Conservation (phyloP, 257 asterid genomes). For the Solanum gracilifrons region DNA sequence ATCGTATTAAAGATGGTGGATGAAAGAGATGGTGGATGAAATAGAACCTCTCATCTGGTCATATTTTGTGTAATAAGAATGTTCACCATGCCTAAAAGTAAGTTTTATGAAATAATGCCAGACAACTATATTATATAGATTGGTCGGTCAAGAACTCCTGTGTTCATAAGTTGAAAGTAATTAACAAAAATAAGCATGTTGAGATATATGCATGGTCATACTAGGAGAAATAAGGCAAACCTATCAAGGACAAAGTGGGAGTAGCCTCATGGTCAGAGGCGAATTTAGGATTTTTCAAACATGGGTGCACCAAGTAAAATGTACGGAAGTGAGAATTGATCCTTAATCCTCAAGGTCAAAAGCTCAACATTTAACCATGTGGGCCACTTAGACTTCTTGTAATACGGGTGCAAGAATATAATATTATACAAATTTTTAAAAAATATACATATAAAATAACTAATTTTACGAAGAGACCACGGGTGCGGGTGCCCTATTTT, state of each 20-base stretch:
- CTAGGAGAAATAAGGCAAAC: neutral
- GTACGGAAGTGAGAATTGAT: too few species aligned
- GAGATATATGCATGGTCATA: neutral
- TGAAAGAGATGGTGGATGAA: neutral
- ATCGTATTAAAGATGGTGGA: neutral
- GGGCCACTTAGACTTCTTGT: too few species aligned
- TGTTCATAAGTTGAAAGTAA: neutral
- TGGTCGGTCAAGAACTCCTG: neutral
- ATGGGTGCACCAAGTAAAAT: too few species aligned
- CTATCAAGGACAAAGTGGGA: neutral
- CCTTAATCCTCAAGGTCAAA: too few species aligned
- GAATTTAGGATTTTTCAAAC: too few species aligned
- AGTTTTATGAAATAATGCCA: neutral
- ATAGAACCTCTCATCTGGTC: neutral
- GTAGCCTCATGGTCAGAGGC: neutral
- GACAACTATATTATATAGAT: neutral
- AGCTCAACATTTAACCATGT: too few species aligned
- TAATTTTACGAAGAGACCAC: too few species aligned
- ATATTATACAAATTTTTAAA: too few species aligned
- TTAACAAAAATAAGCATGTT: neutral
- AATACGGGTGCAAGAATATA: too few species aligned
- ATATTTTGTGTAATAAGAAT: neutral
- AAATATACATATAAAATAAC: too few species aligned
- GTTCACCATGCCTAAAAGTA: neutral
- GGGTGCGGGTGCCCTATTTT: too few species aligned